These are phyloP conservation scores for Arctostaphylos glauca DNA, from an alignment of 148 eudicot species.

Conservation along the genomic window DNA sequence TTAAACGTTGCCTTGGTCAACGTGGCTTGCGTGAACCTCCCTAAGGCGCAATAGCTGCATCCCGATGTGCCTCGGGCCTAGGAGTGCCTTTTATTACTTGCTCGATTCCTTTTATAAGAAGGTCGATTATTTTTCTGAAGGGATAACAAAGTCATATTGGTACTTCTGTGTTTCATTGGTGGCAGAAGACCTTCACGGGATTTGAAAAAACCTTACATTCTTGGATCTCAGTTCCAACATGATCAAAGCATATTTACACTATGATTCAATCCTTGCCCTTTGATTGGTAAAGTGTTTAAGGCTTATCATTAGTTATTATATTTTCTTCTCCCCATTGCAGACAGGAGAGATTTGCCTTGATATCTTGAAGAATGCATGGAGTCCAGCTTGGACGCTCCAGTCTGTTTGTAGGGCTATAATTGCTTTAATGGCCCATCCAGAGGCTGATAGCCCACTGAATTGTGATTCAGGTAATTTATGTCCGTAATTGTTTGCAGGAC, in stretches of 20 bases:
- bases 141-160: too few relatives aligned
- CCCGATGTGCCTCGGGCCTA: too few relatives aligned
- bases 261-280: background rate
- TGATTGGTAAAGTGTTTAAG: background rate
- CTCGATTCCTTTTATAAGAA: too few relatives aligned
- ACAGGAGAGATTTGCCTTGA: slow-evolving; percentile 98
- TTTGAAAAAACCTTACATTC: background rate
- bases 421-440: slow-evolving; percentile 98
- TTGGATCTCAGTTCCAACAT: background rate
- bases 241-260: background rate
- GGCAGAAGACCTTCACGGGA: background rate
- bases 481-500: background rate
- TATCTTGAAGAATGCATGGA: slow-evolving; percentile 99
- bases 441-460: slow-evolving; percentile 60
- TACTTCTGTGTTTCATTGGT: too few relatives aligned
- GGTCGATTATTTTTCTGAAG: too few relatives aligned
- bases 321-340: slow-evolving; percentile 33
- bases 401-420: slow-evolving; percentile 96
- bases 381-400: slow-evolving; percentile 98
- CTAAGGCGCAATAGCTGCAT: too few relatives aligned
- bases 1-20: too few relatives aligned
- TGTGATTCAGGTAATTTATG: slow-evolving; percentile 48
- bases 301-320: background rate
- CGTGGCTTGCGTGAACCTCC: too few relatives aligned
- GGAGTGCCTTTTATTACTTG: too few relatives aligned